Evolutionary conservation across 257 asterid species (phyloP), one percentile per base, ranked within the genome.

Genomic region (Solanum bulbocastanum): DNA sequence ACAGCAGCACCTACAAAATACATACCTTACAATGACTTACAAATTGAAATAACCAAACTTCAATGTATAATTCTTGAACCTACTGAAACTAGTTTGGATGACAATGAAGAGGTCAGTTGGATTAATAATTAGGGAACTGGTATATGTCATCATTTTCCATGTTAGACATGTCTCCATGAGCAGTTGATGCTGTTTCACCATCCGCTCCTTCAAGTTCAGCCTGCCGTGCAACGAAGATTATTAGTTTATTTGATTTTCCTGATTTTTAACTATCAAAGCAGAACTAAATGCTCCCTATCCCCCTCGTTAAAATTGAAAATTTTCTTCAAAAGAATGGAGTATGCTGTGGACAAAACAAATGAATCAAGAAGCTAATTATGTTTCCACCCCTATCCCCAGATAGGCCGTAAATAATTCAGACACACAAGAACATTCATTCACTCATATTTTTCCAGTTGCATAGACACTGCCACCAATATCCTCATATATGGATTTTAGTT

Each of bases 141-240:
- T 91, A 89, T 88, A 81, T 85, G 85, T 89, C 93, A 83, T 93
- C 91, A 88, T 92, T 92, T 88, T 90, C 93, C 93, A 90, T 88
- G 78, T 36, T 37, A 83, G 88, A 81, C 62, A 87, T 20, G 71
- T 18, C 87, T 23, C 49, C 76, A 56, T n/a, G 66, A 82, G 91
- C 85, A 75, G 91, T 72, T 14, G 88, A 78, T 33, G 91, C 83
- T 85, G 90, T 42, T 87, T 93, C 94, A 22, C 89, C 90, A 35
- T 88, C 94, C 0, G 88, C 73, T 27, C 82, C 90, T 69, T 89
- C 89, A 81, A 92, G 94, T 90, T 94, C 95, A 74, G 96, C 98
- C 98, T 96, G 98, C 89, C 44, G 84, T 52, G 9, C 56, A 25
- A 74, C 32, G 1, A 86, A 84, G 79, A 85, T 16, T 30, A 82